Base-by-base conservation (phyloP, 805 yeast species). In the Wilhelminamyces savonicus region DNA sequence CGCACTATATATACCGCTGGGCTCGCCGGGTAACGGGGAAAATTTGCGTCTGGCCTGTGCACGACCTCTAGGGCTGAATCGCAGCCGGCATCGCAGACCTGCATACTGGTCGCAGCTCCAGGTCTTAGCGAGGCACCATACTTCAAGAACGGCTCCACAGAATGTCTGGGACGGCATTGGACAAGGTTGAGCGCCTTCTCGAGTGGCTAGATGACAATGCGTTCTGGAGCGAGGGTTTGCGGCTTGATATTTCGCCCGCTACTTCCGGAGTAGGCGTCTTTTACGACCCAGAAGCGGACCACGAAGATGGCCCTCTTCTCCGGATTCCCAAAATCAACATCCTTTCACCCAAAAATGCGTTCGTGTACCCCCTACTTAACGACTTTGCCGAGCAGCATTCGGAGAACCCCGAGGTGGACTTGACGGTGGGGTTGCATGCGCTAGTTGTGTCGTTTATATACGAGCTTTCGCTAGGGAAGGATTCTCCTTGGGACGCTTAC, bases 401-500 rank as follows among this genome's bases (percentile, higher is more conserved):
- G 13, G 40, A 37, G 5, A 35, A 41, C n/a, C 27, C 27, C 0
- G 48, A 44, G 5, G 54, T 82, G 4, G 69, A 65, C 22, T 37
- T 62, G 14, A 28, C 49, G 3, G 21, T 27, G 2, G 92, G 94
- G 0, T 73, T 82, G 57, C 66, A 74, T 24, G 82, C 78, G 0
- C 59, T 88, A 29, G 74, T 81, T 5, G 40, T 84, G 6, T 74
- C 88, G 0, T 82, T 77, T 35, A 61, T 87, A 16, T 86, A 83
- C 46, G 97, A 90, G 49, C 53, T 65, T 31, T 57, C 73, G 3
- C 57, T 69, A 26, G 74, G 74, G 2, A 58, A 63, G n/a, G 42
- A 51, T 4, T 81, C 94, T n/a, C 96, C 95, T 4, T 90, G 97
- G 97, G 63, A 36, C 36, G 63, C 59, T 3, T 90, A 81, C 50